Percentiles rank a stretch among this genome's conserved stretches.
These are phyloP conservation scores for Penicillium sp. DNA, from an alignment of 2,329 filamentous ascomycete genomes.

Conservation along the genomic window DNA sequence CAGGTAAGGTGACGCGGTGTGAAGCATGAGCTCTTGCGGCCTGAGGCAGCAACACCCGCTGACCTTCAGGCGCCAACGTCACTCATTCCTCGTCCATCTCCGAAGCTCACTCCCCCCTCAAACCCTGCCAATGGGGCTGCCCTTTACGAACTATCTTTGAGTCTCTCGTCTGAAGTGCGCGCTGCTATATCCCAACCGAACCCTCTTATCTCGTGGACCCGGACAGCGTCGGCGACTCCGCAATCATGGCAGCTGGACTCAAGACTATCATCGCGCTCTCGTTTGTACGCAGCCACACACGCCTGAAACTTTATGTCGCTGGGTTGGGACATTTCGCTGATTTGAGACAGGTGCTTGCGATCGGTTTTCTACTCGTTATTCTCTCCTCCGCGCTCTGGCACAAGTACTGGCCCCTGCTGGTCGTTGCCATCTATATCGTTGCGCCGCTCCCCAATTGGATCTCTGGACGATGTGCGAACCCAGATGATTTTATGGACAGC, in stretches of 20 bases:
- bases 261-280: constrained; percentile 99
- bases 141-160: constrained; percentile 8
- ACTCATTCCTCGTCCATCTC: constrained; percentile 25
- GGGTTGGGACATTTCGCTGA: constrained; percentile 3
- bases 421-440: constrained; percentile 92
- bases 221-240: constrained; percentile 28
- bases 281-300: constrained; percentile 66
- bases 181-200: constrained; percentile 2
- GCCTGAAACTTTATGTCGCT: not conserved
- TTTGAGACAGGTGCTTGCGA: constrained; percentile 72
- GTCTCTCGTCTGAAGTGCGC: constrained; percentile 1
- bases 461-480: constrained; percentile 81
- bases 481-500: constrained; percentile 93
- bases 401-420: constrained; percentile 91
- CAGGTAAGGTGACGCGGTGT: constrained; percentile 40
- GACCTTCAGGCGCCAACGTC: constrained; percentile 35
- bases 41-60: constrained; percentile 29
- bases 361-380: constrained; percentile 98
- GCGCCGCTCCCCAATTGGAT: constrained; percentile 97
- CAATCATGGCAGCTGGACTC: constrained; percentile 74
- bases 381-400: constrained; percentile 94
- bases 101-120: constrained; percentile 12
- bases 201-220: constrained; percentile 11
- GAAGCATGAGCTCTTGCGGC: constrained; percentile 30
- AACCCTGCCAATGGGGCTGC: constrained; percentile 21